Conservation (phyloP, 495 filamentous ascomycete genomes). For the Chaetomium tenue region DNA sequence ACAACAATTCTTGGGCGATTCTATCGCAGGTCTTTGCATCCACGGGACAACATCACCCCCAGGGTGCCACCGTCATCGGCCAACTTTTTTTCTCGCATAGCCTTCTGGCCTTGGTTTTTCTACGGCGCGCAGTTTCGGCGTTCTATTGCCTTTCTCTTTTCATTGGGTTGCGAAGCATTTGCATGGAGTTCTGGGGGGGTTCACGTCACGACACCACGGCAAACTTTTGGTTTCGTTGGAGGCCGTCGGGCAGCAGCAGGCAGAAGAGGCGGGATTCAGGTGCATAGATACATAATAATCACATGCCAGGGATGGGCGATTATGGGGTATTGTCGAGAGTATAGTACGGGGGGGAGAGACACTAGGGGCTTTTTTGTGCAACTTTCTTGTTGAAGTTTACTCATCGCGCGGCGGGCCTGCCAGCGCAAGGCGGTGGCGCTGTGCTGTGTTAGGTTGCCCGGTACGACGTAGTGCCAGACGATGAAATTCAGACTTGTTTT, state of each 20-base stretch:
- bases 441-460: neutral
- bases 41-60: neutral
- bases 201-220: neutral
- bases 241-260: neutral
- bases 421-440: neutral
- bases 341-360: conserved; percentile 3
- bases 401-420: neutral
- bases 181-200: conserved; percentile 12
- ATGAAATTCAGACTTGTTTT: neutral
- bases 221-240: neutral
- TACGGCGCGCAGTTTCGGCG: neutral
- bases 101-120: neutral
- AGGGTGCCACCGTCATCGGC: neutral
- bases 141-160: neutral
- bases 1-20: neutral
- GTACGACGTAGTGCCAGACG: neutral
- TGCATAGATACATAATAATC: conserved; percentile 18
- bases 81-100: neutral
- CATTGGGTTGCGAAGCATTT: conserved; percentile 10
- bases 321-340: conserved; percentile 6
- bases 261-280: neutral
- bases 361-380: neutral
- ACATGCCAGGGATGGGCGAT: conserved; percentile 14
- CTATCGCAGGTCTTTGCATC: neutral
- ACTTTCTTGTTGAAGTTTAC: neutral